Evolutionary conservation across 2,329 filamentous ascomycete species (phyloP), one percentile per base, ranked within the genome.

Genomic region (Lecanicillium sp.): DNA sequence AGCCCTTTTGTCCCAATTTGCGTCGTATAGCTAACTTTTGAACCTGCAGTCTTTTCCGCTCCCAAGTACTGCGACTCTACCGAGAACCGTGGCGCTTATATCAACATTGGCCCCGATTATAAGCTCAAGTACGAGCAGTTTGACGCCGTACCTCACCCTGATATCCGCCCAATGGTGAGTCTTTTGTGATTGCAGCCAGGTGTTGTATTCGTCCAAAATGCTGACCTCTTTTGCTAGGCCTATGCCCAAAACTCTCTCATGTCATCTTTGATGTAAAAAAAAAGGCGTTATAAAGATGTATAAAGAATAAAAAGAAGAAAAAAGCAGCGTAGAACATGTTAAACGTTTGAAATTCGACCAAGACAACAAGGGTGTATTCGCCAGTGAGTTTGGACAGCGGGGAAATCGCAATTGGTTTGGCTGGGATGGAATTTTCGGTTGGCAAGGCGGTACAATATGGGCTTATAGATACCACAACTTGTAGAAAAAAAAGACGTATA

Each of bases 51-150:
- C 51, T 98, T 98, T 71, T 96, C 90, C 29, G 92, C 92, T 18
- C 92, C 92, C 29, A 94, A 81, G 62, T 98, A 98, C 62, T 98
- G 92, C 64, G 92, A 98, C 59, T 87, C 87, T 52, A 96, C 92
- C 1, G 90, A 95, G 67, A 98, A 98, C 67, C 92, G 89, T 68
- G 92, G 92, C 47, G 92, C 92, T 14, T 98, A 94, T 63, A 98
- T 98, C 75, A 96, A 98, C 64, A 83, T 98, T 48, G 85, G 85
- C 22, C 76, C 85, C 13, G 85, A 95, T 45, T 86, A 94, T 59
- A 94, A 95, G 71, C 80, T 96, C 52, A 70, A 86, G 28, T 98
- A 85, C 65, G 77, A 92, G 59, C 83, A 95, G 58, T 98, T 98
- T 51, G 89, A 96, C 52, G 92, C 92, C 7, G 92, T 98, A 38